These are phyloP conservation scores for Ceratocystis cubensis DNA, from an alignment of 2,329 filamentous ascomycete genomes.

Conservation along the genomic window DNA sequence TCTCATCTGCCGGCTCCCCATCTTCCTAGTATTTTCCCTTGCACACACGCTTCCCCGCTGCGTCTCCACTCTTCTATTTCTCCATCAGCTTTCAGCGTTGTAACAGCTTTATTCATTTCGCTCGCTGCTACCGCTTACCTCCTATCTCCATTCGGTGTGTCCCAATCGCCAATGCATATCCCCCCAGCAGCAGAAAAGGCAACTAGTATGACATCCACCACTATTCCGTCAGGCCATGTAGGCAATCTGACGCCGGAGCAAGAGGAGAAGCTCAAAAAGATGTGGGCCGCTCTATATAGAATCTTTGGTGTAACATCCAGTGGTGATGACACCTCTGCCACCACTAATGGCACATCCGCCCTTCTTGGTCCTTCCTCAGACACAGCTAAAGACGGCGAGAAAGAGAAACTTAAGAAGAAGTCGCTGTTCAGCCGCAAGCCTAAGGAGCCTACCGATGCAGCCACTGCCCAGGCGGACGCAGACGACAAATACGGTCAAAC, in stretches of 20 bases:
- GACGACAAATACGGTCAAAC: slow-evolving; percentile 91
- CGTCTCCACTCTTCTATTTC: slow-evolving; percentile 18
- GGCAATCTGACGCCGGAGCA: slow-evolving; percentile 84
- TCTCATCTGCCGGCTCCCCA: too few species aligned
- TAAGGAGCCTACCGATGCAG: slow-evolving; percentile 40
- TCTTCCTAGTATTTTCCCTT: not conserved
- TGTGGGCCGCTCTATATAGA: slow-evolving; percentile 68
- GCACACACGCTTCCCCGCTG: not conserved
- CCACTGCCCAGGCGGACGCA: slow-evolving; percentile 35
- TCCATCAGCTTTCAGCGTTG: not conserved
- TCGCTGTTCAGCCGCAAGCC: slow-evolving; percentile 53
- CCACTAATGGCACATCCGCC: slow-evolving; percentile 24
- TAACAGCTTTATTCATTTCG: slow-evolving; percentile 2
- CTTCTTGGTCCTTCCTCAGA: slow-evolving; percentile 27
- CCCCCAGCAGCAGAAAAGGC: not conserved
- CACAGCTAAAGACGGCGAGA: slow-evolving; percentile 32
- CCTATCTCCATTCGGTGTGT: not conserved
- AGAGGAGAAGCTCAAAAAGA: slow-evolving; percentile 73
- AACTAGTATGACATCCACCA: slow-evolving; percentile 26
- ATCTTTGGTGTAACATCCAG: slow-evolving; percentile 51
- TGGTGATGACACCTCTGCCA: not conserved
- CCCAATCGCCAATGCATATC: not conserved
- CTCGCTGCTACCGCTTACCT: not conserved
- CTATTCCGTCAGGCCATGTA: slow-evolving; percentile 53
- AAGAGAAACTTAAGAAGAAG: slow-evolving; percentile 64